phyloP scores from a whole-genome alignment of 2,329 filamentous ascomycete species.

The Sporothrix pallida region DNA sequence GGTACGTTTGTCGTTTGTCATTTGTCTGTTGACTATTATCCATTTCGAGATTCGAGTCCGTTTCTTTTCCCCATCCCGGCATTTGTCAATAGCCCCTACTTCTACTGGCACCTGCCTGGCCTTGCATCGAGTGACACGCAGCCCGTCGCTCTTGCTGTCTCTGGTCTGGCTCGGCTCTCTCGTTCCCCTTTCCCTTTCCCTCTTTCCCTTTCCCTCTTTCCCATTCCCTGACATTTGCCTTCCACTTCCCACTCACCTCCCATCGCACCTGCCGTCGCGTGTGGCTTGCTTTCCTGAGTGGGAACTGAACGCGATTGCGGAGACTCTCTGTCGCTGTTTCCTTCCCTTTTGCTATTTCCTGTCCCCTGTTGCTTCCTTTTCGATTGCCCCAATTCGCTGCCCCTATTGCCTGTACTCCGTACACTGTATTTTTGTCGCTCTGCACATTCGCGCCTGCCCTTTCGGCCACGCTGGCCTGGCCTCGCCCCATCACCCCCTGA shows the following conservation, averaged over 20 bases:
- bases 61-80: constrained; percentile 41
- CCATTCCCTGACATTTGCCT: background rate
- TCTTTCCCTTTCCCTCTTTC: constrained; percentile 32
- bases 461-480: constrained; percentile 7
- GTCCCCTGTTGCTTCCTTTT: constrained; percentile 33
- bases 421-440: background rate
- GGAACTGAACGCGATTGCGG: constrained; percentile 37
- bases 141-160: background rate
- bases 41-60: background rate
- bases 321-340: background rate
- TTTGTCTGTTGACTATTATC: constrained; percentile 35
- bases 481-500: background rate
- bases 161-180: background rate
- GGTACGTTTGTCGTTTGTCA: constrained; percentile 43
- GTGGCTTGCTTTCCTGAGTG: constrained; percentile 40
- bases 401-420: background rate
- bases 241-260: background rate
- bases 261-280: constrained; percentile 32
- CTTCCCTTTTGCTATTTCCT: background rate
- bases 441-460: constrained; percentile 4
- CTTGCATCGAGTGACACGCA: constrained; percentile 42
- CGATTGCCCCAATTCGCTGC: background rate
- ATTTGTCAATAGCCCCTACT: background rate
- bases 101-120: background rate
- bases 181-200: background rate